Conservation (phyloP, 1,139 yeast species). For the Geotrichum reessii region DNA sequence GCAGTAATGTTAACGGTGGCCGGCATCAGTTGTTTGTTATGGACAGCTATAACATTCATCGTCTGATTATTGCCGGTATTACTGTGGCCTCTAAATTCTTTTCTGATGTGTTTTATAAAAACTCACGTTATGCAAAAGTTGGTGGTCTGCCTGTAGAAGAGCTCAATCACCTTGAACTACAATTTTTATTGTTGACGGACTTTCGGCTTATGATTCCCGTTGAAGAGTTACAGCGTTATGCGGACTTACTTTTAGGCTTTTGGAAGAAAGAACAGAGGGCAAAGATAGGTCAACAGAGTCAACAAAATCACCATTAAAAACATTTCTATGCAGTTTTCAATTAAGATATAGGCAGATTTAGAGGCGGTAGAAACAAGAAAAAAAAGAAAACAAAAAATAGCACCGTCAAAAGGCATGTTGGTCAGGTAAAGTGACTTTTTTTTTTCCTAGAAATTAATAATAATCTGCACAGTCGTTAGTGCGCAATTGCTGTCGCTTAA, state of each 20-base stretch:
- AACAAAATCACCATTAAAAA: not conserved
- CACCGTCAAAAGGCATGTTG: too few species aligned
- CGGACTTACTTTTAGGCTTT: conserved; percentile 75
- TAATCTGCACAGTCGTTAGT: not conserved
- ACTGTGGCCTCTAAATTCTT: conserved; percentile 94
- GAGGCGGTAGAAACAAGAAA: too few species aligned
- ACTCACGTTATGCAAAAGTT: conserved; percentile 92
- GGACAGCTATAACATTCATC: conserved; percentile 93
- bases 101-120: conserved; percentile 92
- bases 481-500: not conserved
- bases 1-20: conserved; percentile 2
- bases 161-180: conserved; percentile 84
- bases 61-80: conserved; percentile 91
- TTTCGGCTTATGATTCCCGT: conserved; percentile 81
- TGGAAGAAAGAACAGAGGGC: conserved; percentile 57
- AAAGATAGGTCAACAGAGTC: not conserved
- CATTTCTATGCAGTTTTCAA: not conserved
- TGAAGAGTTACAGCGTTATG: conserved; percentile 87
- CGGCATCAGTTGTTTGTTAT: conserved; percentile 67
- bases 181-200: conserved; percentile 76
- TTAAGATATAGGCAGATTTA: not conserved
- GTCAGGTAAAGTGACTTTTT: not conserved
- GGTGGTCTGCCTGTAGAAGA: conserved; percentile 96
- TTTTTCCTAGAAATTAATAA: not conserved
- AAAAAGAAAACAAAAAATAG: too few species aligned